Evolutionary conservation across 75 land plant species (phyloP).

Genomic region (Adiantum capillusveneris): DNA sequence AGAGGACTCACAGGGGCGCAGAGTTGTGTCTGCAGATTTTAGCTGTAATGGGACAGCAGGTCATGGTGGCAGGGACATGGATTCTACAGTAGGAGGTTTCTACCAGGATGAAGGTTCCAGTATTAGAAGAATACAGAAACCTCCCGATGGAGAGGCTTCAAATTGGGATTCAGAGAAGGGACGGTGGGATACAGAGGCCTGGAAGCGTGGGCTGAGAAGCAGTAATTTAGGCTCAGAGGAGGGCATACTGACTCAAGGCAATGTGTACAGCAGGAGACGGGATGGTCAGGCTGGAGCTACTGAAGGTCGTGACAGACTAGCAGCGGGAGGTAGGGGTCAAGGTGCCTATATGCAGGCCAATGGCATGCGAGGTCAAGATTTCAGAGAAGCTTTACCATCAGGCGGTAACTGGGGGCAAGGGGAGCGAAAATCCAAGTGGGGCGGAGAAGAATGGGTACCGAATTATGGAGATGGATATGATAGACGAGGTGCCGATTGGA

Average conservation of each 20-base stretch:
- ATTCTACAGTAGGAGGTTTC: conserved; percentile 13
- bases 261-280: conserved; percentile 9
- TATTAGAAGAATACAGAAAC: conserved; percentile 16
- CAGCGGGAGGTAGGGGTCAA: conserved; percentile 1
- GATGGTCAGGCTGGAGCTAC: conserved; percentile 1
- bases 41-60: conserved; percentile 32
- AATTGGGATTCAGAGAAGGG: conserved; percentile 35
- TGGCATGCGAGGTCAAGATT: conserved; percentile 2
- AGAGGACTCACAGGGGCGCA: conserved; percentile 44
- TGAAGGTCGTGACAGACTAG: background rate
- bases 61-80: conserved; percentile 40
- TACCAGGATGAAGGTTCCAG: conserved; percentile 9
- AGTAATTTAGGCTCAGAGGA: conserved; percentile 17
- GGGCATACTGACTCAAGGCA: conserved; percentile 6
- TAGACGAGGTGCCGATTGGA: conserved; percentile 1
- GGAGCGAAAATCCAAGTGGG: conserved; percentile 4
- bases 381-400: background rate
- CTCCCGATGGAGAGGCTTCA: conserved; percentile 17
- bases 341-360: background rate
- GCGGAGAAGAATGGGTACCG: conserved; percentile 6
- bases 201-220: conserved; percentile 73
- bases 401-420: background rate
- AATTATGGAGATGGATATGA: conserved; percentile 7
- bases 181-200: conserved; percentile 56
- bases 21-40: conserved; percentile 36